Conservation (phyloP, 116 monocot genomes). For the Dioscorea cayenensis region DNA sequence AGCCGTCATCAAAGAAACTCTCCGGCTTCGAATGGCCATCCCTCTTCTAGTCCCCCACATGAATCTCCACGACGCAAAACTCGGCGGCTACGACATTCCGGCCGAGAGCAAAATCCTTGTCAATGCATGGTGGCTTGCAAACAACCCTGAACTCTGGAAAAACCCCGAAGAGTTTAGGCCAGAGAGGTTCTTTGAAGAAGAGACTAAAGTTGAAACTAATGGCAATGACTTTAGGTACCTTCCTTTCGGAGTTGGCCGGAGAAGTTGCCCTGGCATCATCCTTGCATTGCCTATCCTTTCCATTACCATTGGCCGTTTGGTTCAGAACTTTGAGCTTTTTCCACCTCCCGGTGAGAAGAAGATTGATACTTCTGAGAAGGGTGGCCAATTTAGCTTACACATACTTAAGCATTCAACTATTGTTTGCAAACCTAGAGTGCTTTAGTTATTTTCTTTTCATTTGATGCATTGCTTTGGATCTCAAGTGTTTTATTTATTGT, state of each 20-base stretch:
- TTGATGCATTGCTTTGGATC: not conserved
- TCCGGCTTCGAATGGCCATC: conserved; percentile 24
- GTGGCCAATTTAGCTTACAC: conserved; percentile 35
- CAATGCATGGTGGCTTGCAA: conserved; percentile 30
- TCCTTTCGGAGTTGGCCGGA: conserved; percentile 26
- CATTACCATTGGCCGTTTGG: conserved; percentile 22
- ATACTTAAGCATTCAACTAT: conserved; percentile 27
- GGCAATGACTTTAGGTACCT: conserved; percentile 31
- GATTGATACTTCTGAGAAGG: conserved; percentile 21
- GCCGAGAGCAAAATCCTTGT: conserved; percentile 25
- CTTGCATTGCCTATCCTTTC: conserved; percentile 29
- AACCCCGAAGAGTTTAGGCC: conserved; percentile 24
- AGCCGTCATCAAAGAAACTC: conserved; percentile 28
- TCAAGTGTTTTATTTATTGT: not conserved
- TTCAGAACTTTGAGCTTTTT: conserved; percentile 27
- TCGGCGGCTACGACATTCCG: conserved; percentile 24
- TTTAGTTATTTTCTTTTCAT: not conserved
- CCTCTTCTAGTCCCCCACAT: conserved; percentile 36
- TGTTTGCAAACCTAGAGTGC: conserved; percentile 17
- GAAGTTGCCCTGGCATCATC: conserved; percentile 34
- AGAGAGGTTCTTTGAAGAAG: conserved; percentile 35
- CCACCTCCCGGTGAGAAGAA: conserved; percentile 18
- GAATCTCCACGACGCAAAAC: conserved; percentile 24
- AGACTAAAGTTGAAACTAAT: conserved; percentile 20
- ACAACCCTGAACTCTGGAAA: conserved; percentile 28